Evolutionary conservation across 2,329 filamentous ascomycete species (phyloP).

Genomic region (Fusarium sp.): DNA sequence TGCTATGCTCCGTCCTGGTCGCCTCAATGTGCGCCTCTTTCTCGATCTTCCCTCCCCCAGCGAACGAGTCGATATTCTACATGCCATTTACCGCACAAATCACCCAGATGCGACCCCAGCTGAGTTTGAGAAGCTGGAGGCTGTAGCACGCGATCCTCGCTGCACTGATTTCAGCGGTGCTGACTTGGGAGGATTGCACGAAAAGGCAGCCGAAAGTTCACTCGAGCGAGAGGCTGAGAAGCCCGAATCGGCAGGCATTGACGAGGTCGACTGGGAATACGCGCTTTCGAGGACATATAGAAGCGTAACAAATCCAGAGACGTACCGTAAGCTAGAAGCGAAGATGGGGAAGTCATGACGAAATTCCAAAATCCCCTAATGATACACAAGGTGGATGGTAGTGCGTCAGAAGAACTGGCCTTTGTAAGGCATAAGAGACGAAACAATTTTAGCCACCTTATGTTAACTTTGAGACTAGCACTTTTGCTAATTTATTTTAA

Average conservation of each 20-base stretch:
- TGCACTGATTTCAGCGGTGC: constrained; percentile 83
- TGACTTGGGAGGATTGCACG: constrained; percentile 62
- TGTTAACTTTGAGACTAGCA: background rate
- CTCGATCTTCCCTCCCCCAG: constrained; percentile 84
- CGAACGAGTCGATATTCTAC: constrained; percentile 87
- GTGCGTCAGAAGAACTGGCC: background rate
- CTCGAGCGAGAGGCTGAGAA: constrained; percentile 50
- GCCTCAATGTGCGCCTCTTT: constrained; percentile 88
- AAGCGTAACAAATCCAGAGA: constrained; percentile 61
- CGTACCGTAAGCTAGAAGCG: constrained; percentile 53
- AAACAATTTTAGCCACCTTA: background rate
- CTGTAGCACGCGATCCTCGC: constrained; percentile 71
- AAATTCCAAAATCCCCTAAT: background rate
- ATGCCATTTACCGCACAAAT: constrained; percentile 69
- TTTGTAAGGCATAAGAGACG: background rate
- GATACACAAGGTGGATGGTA: background rate
- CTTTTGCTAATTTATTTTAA: background rate
- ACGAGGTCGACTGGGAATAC: constrained; percentile 62
- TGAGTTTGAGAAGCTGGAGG: constrained; percentile 65
- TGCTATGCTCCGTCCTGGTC: constrained; percentile 91
- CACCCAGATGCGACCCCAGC: constrained; percentile 54
- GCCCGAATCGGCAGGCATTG: constrained; percentile 40
- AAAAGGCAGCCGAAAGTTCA: constrained; percentile 64
- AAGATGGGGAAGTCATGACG: constrained; percentile 30
- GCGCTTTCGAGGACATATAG: constrained; percentile 61